phyloP scores from a whole-genome alignment of 2,329 filamentous ascomycete genomes.

The Alternaria brassicicola region DNA sequence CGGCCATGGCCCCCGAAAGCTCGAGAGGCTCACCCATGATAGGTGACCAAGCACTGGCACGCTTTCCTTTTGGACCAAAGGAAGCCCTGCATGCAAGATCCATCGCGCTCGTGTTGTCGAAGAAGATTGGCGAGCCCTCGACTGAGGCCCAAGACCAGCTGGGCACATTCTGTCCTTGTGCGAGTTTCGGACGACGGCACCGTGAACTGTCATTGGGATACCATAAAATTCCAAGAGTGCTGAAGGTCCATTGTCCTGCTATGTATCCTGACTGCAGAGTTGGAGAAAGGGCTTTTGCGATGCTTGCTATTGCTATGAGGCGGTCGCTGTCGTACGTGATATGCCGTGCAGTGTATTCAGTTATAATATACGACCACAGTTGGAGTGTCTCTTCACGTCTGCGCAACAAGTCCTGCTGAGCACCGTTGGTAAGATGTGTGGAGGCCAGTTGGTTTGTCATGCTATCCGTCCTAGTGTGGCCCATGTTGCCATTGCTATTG shows the following conservation, averaged over 20 bases:
- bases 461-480: constrained; percentile 30
- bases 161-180: constrained; percentile 31
- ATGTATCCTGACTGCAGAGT: constrained; percentile 42
- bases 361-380: constrained; percentile 45
- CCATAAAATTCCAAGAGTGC: constrained; percentile 44
- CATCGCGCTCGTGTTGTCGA: constrained; percentile 46
- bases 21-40: constrained; percentile 37
- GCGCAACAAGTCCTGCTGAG: constrained; percentile 19
- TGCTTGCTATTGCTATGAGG: constrained; percentile 37
- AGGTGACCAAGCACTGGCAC: constrained; percentile 38
- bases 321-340: constrained; percentile 44
- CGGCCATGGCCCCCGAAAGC: constrained; percentile 43
- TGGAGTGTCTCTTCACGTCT: constrained; percentile 40
- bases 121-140: constrained; percentile 45
- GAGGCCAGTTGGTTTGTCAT: constrained; percentile 39
- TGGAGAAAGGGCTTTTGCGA: constrained; percentile 38
- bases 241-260: constrained; percentile 47
- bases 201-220: constrained; percentile 40
- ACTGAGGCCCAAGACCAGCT: constrained; percentile 48
- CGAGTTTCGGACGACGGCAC: constrained; percentile 32
- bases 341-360: constrained; percentile 44
- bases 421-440: constrained; percentile 31
- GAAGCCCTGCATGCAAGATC: constrained; percentile 42
- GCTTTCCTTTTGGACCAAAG: constrained; percentile 33
- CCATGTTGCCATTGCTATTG: constrained; percentile 16